Conservation (phyloP, 768 basidiomycete species). For the Mycena pura region DNA sequence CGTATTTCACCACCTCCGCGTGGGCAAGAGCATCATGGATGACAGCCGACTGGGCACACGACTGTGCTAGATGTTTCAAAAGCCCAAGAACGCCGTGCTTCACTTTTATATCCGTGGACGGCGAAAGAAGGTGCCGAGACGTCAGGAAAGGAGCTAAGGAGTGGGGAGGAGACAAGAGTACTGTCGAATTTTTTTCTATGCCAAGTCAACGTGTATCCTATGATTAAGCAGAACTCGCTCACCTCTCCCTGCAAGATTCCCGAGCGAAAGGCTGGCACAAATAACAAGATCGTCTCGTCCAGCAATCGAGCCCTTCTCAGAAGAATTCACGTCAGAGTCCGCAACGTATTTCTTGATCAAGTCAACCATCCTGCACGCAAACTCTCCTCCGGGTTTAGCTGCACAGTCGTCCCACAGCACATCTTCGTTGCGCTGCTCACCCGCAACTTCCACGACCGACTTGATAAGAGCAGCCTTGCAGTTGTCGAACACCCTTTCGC, state of each 20-base stretch:
- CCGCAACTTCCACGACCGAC: constrained; percentile 83
- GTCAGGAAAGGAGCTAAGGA: constrained; percentile 67
- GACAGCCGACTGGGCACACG: constrained; percentile 58
- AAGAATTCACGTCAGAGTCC: constrained; percentile 42
- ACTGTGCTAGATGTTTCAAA: constrained; percentile 84
- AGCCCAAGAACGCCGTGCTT: constrained; percentile 91
- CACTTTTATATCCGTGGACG: constrained; percentile 73
- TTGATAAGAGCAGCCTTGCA: constrained; percentile 90
- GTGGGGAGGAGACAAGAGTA: constrained; percentile 70
- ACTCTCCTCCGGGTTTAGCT: constrained; percentile 67
- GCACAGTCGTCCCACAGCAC: constrained; percentile 77
- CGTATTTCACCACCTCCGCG: constrained; percentile 65
- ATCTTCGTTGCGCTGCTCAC: constrained; percentile 80
- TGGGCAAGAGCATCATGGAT: constrained; percentile 68
- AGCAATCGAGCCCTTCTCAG: constrained; percentile 33
- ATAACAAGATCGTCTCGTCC: constrained; percentile 80
- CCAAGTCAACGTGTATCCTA: constrained; percentile 4
- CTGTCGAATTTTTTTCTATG: constrained; percentile 62
- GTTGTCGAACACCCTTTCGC: constrained; percentile 76
- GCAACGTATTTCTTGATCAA: constrained; percentile 78
- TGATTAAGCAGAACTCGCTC: constrained; percentile 19
- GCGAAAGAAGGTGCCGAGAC: constrained; percentile 60
- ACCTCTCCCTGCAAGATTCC: constrained; percentile 85
- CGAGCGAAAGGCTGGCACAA: constrained; percentile 82
- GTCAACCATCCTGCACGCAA: constrained; percentile 74